A percentile compares a stretch with the other conserved stretches of the same genome.
These are phyloP conservation scores for Plasmodium fragile DNA, from an alignment of 169 alveolate species.

Conservation along the genomic window DNA sequence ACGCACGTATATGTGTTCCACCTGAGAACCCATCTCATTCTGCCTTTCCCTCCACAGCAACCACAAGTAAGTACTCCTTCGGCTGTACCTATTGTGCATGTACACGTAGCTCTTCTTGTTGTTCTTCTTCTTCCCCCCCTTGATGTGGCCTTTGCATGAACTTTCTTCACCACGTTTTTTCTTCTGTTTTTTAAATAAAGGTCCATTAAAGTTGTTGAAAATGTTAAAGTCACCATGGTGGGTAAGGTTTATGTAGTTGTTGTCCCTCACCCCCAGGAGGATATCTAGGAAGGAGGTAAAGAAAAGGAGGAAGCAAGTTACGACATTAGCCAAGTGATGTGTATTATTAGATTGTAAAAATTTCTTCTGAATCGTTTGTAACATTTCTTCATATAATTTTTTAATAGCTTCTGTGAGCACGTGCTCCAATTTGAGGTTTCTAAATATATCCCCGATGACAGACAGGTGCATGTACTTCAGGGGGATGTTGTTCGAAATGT, in stretches of 20 bases:
- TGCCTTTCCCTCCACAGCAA: background rate
- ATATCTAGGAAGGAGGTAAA: constrained; percentile 50
- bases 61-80: constrained; percentile 14
- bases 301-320: constrained; percentile 28
- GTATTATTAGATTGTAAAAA: constrained; percentile 16
- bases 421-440: constrained; percentile 38
- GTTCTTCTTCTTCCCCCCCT: background rate
- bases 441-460: constrained; percentile 42
- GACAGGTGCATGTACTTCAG: constrained; percentile 66
- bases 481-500: constrained; percentile 38
- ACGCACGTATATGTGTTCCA: background rate
- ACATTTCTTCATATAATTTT: constrained; percentile 45
- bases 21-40: background rate
- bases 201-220: constrained; percentile 38
- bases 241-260: constrained; percentile 16
- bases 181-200: background rate
- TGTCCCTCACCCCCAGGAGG: constrained; percentile 31
- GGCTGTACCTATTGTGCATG: background rate
- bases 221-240: background rate
- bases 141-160: background rate
- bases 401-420: constrained; percentile 18
- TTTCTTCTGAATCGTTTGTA: constrained; percentile 5
- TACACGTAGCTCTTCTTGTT: constrained; percentile 13
- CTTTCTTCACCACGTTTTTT: background rate
- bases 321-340: background rate